Evolutionary conservation across 108 stramenopile species (phyloP), one percentile per base, ranked within the genome.

Genomic region (Conticribra weissflogii): DNA sequence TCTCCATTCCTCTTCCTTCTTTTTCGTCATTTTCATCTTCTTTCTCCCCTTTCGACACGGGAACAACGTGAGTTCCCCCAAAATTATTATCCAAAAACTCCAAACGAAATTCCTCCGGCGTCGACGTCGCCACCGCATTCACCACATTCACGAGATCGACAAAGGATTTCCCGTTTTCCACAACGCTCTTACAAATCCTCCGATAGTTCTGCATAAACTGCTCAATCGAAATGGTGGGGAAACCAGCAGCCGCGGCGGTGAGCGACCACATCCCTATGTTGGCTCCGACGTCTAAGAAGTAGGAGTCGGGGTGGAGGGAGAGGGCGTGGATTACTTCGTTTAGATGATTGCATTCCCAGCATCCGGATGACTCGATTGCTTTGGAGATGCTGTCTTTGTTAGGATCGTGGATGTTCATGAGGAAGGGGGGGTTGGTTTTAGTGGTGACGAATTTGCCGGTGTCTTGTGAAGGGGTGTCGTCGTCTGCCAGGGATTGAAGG

Each of bases 241-340:
- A 18, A 17, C 33, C 49, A 41, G 34, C 22, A 1, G 78, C 71
- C 14, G 78, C 64, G 23, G 72, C 78, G 19, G 60, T 27, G 18
- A 79, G 46, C 8, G 68, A 49, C 60, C 53, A 79, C 78, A 69
- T 63, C 7, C 78, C 78, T 21, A 79, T 79, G 46, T 79, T 79
- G 0, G 51, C 60, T 18, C 71, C 78, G 25, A 79, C 30, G 29
- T 79, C 78, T n/a, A 76, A 25, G 54, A 77, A 46, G n/a, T 58
- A 53, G 22, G 62, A 71, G 18, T 71, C 53, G 16, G 28, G 5
- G 25, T 66, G 44, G 24, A 64, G 46, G 25, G 58, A 25, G 19
- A 75, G 58, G 16, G 67, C 74, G 22, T 47, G 33, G 14, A 47
- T 36, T 3, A 67, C 9, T 18, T 21, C 27, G 33, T 65, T 44